Evolutionary conservation across 768 basidiomycete species (phyloP).

Genomic region (Lentinus brumalis): DNA sequence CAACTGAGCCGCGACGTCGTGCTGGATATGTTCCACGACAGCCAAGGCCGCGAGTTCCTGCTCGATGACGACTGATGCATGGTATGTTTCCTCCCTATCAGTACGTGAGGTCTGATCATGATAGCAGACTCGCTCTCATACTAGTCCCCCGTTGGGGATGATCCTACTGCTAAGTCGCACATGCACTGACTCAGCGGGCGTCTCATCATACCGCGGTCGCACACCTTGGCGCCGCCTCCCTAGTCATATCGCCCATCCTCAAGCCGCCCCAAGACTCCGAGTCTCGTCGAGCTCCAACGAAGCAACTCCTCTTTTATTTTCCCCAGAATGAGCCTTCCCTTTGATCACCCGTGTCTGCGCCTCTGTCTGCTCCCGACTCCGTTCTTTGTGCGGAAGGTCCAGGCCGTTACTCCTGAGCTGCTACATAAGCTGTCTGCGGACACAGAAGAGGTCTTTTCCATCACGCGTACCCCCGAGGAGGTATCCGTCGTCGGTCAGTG

Average conservation of each 20-base stretch:
- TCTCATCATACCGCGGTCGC: too few relatives aligned
- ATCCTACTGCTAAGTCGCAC: too few relatives aligned
- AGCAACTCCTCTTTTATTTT: neutral
- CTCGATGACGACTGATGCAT: neutral
- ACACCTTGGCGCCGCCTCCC: too few relatives aligned
- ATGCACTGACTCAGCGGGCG: too few relatives aligned
- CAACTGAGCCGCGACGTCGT: neutral
- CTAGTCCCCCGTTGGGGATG: too few relatives aligned
- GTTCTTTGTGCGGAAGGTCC: neutral
- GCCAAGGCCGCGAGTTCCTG: neutral
- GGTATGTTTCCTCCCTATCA: neutral
- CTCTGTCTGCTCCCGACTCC: neutral
- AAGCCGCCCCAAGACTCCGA: neutral
- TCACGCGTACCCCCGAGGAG: slow-evolving; percentile 63
- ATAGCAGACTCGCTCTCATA: too few relatives aligned
- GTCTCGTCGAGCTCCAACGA: neutral
- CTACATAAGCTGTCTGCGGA: neutral
- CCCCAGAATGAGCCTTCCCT: neutral
- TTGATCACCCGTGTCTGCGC: neutral
- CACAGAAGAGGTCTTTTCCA: slow-evolving; percentile 42
- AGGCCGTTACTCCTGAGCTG: neutral
- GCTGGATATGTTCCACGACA: slow-evolving; percentile 4
- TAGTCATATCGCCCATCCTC: too few relatives aligned
- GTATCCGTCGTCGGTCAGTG: slow-evolving; percentile 58
- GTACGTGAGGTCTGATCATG: neutral